These are phyloP conservation scores for Fusarium napiforme DNA, from an alignment of 2,329 filamentous ascomycete genomes.

Conservation along the genomic window DNA sequence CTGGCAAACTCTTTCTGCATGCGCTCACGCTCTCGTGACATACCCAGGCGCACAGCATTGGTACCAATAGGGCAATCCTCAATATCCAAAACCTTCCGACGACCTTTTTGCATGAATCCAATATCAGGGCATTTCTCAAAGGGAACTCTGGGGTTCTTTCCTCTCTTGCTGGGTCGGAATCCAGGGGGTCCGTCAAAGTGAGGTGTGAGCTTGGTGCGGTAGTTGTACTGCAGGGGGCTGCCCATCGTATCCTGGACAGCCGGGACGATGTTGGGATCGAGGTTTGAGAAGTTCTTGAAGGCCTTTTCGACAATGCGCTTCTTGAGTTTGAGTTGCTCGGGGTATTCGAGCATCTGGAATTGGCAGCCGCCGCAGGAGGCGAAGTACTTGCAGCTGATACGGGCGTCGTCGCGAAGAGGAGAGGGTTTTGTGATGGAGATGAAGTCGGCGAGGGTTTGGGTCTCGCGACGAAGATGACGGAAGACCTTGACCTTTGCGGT, in stretches of 20 bases:
- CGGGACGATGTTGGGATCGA: slow-evolving; percentile 80
- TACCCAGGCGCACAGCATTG: slow-evolving; percentile 81
- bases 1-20: slow-evolving; percentile 76
- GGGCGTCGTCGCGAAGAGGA: slow-evolving; percentile 77
- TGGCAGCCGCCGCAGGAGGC: slow-evolving; percentile 89
- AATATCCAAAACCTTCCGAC: slow-evolving; percentile 84
- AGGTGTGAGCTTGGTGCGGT: slow-evolving; percentile 95
- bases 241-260: slow-evolving; percentile 84
- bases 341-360: slow-evolving; percentile 95
- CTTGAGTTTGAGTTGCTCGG: slow-evolving; percentile 87
- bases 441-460: slow-evolving; percentile 84
- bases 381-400: slow-evolving; percentile 89
- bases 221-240: slow-evolving; percentile 90
- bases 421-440: slow-evolving; percentile 80
- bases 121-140: slow-evolving; percentile 79
- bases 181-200: slow-evolving; percentile 87
- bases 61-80: slow-evolving; percentile 98
- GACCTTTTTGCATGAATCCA: slow-evolving; percentile 91
- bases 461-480: slow-evolving; percentile 72
- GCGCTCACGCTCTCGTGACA: slow-evolving; percentile 80
- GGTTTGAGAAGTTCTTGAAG: slow-evolving; percentile 88
- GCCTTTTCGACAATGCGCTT: slow-evolving; percentile 88
- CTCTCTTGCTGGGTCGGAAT: slow-evolving; percentile 59
- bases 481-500: slow-evolving; percentile 80
- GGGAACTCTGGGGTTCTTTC: slow-evolving; percentile 57